phyloP scores from a whole-genome alignment of 768 basidiomycete species.

The Pleurotus cornucopiae region DNA sequence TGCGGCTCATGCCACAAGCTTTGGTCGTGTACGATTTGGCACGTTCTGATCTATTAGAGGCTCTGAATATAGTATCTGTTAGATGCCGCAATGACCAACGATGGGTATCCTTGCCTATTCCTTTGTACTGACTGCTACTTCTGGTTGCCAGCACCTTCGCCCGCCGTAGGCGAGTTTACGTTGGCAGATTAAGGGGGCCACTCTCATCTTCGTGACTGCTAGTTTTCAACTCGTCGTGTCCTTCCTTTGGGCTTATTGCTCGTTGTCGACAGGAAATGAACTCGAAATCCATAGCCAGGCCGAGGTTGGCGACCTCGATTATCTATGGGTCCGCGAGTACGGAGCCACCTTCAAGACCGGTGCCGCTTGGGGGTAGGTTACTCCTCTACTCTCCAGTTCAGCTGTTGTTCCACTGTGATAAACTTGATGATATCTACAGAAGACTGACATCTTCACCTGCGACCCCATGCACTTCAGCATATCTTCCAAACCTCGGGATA shows the following conservation, averaged over 20 bases:
- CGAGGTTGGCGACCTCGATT: conserved; percentile 25
- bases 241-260: neutral
- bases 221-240: neutral
- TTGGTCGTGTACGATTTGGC: neutral
- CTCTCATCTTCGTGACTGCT: conserved; percentile 1
- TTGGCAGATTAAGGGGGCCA: neutral
- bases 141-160: neutral
- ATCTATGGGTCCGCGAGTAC: conserved; percentile 20
- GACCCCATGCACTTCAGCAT: conserved; percentile 28
- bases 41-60: neutral
- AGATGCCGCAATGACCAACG: neutral
- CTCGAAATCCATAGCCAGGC: conserved; percentile 15
- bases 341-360: conserved; percentile 18
- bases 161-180: neutral
- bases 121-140: neutral
- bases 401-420: neutral
- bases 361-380: conserved; percentile 2
- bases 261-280: conserved; percentile 16
- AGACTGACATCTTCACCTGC: conserved; percentile 23
- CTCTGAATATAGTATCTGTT: neutral
- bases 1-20: neutral
- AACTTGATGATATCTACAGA: conserved; percentile 12
- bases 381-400: neutral
- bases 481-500: conserved; percentile 27
- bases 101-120: neutral